Percentiles rank a stretch among this genome's conserved stretches.
Evolutionary conservation across 805 yeast genomes (phyloP).

Genomic region (Candida sphagnicola): DNA sequence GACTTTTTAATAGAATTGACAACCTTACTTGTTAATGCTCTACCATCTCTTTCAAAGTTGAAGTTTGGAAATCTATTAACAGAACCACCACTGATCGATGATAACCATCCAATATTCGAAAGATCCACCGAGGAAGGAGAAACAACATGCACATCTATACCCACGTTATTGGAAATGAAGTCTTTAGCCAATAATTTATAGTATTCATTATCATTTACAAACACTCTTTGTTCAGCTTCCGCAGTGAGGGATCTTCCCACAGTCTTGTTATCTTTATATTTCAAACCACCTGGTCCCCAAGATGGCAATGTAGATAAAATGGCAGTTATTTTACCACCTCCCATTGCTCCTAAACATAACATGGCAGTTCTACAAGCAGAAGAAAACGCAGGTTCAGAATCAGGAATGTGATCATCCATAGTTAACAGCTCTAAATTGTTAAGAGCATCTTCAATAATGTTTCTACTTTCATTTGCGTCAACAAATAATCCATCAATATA

Average conservation of each 20-base stretch:
- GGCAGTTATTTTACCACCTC: slow-evolving; percentile 82
- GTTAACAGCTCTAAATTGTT: slow-evolving; percentile 49
- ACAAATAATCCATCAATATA: slow-evolving; percentile 72
- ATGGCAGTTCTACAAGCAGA: slow-evolving; percentile 71
- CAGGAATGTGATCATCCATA: slow-evolving; percentile 32
- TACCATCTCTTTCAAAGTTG: slow-evolving; percentile 64
- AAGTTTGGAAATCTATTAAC: slow-evolving; percentile 65
- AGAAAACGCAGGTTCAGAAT: slow-evolving; percentile 71
- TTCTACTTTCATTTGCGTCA: slow-evolving; percentile 64
- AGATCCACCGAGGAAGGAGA: slow-evolving; percentile 65
- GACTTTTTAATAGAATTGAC: slow-evolving; percentile 46
- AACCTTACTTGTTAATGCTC: slow-evolving; percentile 57
- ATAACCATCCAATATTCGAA: slow-evolving; percentile 62
- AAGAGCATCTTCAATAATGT: slow-evolving; percentile 64
- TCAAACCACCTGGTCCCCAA: slow-evolving; percentile 72
- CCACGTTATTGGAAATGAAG: slow-evolving; percentile 55
- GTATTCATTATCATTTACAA: slow-evolving; percentile 57
- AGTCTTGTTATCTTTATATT: slow-evolving; percentile 36
- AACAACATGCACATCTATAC: slow-evolving; percentile 73
- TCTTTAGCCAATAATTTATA: slow-evolving; percentile 59
- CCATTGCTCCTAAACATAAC: slow-evolving; percentile 55
- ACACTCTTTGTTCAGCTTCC: slow-evolving; percentile 45
- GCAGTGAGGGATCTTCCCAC: slow-evolving; percentile 40
- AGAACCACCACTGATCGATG: slow-evolving; percentile 71
- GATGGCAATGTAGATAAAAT: slow-evolving; percentile 69